A percentile compares a stretch with the other conserved stretches of the same genome.
These are phyloP conservation scores for Tuber melanosporum DNA, from an alignment of 495 filamentous ascomycete genomes.

Conservation along the genomic window DNA sequence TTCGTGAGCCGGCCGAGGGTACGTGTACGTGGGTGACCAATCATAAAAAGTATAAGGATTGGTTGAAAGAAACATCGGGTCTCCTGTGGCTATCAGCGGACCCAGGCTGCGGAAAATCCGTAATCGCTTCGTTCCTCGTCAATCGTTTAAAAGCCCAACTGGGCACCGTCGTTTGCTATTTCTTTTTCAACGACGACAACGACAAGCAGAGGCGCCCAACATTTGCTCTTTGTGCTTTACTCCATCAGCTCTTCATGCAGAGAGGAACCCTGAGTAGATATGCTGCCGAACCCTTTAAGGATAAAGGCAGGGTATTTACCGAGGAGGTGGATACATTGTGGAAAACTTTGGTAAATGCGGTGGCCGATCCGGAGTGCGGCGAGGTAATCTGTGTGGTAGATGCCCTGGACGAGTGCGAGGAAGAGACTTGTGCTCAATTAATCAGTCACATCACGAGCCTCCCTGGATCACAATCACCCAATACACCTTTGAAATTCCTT, in stretches of 20 bases:
- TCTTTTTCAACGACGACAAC: conserved; percentile 46
- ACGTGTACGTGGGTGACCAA: conserved; percentile 46
- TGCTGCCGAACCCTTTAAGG: conserved; percentile 30
- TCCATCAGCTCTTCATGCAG: conserved; percentile 44
- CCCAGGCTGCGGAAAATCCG: conserved; percentile 47
- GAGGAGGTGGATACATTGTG: conserved; percentile 41
- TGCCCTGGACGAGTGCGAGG: conserved; percentile 47
- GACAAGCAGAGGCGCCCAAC: conserved; percentile 21
- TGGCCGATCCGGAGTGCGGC: conserved; percentile 27
- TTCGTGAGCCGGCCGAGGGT: conserved; percentile 29
- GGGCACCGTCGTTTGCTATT: conserved; percentile 42
- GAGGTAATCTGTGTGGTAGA: conserved; percentile 45
- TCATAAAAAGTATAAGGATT: conserved; percentile 40
- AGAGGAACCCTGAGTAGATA: conserved; percentile 31
- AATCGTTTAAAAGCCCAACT: conserved; percentile 35
- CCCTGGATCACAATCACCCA: background rate
- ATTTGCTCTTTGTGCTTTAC: conserved; percentile 42
- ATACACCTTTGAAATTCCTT: conserved; percentile 44
- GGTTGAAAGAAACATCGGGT: conserved; percentile 38
- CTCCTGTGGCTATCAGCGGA: conserved; percentile 47
- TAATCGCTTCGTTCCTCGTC: conserved; percentile 42
- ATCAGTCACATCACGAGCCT: conserved; percentile 25
- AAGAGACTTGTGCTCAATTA: conserved; percentile 29
- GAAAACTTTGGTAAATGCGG: conserved; percentile 33
- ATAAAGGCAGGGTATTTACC: conserved; percentile 34